Conservation (phyloP, 2,329 filamentous ascomycete species). For the Exophiala oligosperma region DNA sequence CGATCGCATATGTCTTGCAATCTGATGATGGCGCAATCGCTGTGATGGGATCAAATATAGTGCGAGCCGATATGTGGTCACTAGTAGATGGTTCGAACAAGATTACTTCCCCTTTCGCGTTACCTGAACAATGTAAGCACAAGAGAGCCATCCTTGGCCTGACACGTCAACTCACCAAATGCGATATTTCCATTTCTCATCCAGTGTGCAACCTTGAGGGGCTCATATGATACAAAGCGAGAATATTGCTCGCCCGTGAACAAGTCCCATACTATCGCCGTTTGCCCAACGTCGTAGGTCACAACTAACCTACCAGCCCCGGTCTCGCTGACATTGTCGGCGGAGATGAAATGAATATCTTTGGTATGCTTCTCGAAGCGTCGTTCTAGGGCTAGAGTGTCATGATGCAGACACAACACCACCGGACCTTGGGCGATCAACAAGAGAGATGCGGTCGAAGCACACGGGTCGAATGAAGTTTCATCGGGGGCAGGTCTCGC, state of each 20-base stretch:
- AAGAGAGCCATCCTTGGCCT: background rate
- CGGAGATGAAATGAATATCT: conserved; percentile 78
- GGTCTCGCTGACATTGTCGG: conserved; percentile 86
- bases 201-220: conserved; percentile 82
- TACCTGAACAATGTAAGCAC: conserved; percentile 61
- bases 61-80: conserved; percentile 87
- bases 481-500: conserved; percentile 33
- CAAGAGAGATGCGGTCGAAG: conserved; percentile 86
- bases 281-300: conserved; percentile 88
- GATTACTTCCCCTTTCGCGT: conserved; percentile 88
- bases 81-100: conserved; percentile 91
- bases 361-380: conserved; percentile 82
- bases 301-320: conserved; percentile 84
- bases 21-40: conserved; percentile 85
- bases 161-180: conserved; percentile 68
- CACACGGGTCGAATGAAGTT: conserved; percentile 75
- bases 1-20: conserved; percentile 93
- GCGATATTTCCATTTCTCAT: conserved; percentile 97
- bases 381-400: conserved; percentile 84
- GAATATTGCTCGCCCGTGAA: conserved; percentile 87
- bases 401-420: conserved; percentile 87
- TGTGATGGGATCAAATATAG: conserved; percentile 94
- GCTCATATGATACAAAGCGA: conserved; percentile 88
- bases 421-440: conserved; percentile 81
- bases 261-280: conserved; percentile 94